These are phyloP conservation scores for Aureobasidium pullulans DNA, from an alignment of 2,329 filamentous ascomycete genomes.

Conservation along the genomic window DNA sequence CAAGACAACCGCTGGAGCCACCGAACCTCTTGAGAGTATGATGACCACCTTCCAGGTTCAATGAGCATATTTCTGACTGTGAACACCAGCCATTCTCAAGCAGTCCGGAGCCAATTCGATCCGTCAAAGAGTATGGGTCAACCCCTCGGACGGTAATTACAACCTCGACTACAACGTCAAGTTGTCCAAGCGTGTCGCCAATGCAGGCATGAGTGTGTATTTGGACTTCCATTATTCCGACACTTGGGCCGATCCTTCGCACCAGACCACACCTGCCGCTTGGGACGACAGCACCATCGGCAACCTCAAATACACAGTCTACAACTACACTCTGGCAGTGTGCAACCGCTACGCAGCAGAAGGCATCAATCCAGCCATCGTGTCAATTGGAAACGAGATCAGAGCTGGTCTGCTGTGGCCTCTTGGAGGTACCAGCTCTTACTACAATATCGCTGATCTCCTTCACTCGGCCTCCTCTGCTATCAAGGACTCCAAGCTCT, in stretches of 20 bases:
- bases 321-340: conserved; percentile 27
- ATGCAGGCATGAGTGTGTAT: conserved; percentile 26
- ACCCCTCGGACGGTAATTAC: conserved; percentile 23
- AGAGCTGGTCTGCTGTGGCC: conserved; percentile 30
- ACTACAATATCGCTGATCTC: conserved; percentile 28
- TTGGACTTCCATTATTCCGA: conserved; percentile 27
- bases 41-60: neutral
- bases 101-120: conserved; percentile 21
- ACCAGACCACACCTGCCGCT: conserved; percentile 25
- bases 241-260: conserved; percentile 30
- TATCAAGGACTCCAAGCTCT: conserved; percentile 22
- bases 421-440: conserved; percentile 24
- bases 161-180: conserved; percentile 28
- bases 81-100: conserved; percentile 17
- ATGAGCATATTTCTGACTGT: conserved; percentile 18
- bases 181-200: conserved; percentile 27
- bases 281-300: conserved; percentile 28
- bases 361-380: conserved; percentile 32
- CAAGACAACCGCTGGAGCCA: conserved; percentile 23
- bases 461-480: conserved; percentile 25
- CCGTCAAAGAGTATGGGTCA: conserved; percentile 25
- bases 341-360: conserved; percentile 34
- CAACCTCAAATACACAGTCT: conserved; percentile 24
- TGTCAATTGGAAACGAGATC: conserved; percentile 34
- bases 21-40: conserved; percentile 7